Base-by-base conservation (phyloP, 1,284 basidiomycete species). In the Malassezia slooffiae region DNA sequence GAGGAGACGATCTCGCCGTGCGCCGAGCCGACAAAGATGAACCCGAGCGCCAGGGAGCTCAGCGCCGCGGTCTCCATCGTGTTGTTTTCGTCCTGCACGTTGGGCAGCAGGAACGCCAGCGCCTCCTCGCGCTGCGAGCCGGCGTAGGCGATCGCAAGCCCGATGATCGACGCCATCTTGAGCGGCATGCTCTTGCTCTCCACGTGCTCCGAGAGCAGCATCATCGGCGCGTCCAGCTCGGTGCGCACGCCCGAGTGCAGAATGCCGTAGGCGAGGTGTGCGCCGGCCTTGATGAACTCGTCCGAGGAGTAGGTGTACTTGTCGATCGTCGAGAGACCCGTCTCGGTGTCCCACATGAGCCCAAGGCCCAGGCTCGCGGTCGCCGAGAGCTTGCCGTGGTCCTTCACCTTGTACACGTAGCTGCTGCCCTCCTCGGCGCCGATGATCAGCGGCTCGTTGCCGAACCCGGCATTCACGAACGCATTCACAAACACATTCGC, bases 321-420 rank as follows among this genome's bases (percentile, higher is more conserved):
- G 76, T 99, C 93, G 56, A 96, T 83, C 60, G 91, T 85, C 68
- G 81, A 83, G 44, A 97, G 76, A 62, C 93, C 93, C 47, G 83
- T 78, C 50, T 97, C 93, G 21, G 87, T 87, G 70, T 97, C 90
- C 93, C 93, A 99, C 2, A 99, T 75, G 57, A 96, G 74, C 70
- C 83, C 85, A 46, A 97, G 76, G 36, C 93, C 93, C 41, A 96
- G 77, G 50, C 85, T 90, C 3, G 93, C 93, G 16, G 91, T 80
- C 15, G 93, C 93, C 54, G 85, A 89, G 76, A 93, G 81, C 88
- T 95, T 96, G 47, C 88, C 87, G 83, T 93, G 84, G 45, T 96
- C 91, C 74, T 96, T 96, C 75, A 96, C 96, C 78, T 96, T 96
- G 77, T 97, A 99, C 55, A 99, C 89, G 86, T 90, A 97, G 59